Percentiles rank a stretch among this genome's conserved stretches.
Evolutionary conservation across 345 rosid genomes (phyloP).

Genomic region (Brassica napus): DNA sequence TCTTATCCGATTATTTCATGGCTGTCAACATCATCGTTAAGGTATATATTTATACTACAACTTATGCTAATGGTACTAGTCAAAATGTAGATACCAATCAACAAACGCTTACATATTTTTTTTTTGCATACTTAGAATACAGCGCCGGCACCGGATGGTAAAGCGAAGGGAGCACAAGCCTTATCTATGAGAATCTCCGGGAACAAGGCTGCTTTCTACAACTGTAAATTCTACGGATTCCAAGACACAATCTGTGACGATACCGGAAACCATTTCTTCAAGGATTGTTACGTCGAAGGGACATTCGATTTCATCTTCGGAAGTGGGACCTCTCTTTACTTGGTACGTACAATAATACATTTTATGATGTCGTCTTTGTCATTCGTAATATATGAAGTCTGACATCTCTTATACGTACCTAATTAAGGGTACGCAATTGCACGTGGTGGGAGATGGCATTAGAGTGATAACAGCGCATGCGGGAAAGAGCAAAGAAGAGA

Average conservation of each 20-base stretch:
- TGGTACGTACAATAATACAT: constrained; percentile 40
- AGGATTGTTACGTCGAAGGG: constrained; percentile 72
- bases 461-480: constrained; percentile 71
- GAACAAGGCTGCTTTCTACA: constrained; percentile 59
- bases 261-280: constrained; percentile 70
- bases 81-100: background rate
- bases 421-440: constrained; percentile 37
- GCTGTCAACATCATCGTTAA: constrained; percentile 36
- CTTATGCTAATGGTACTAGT: background rate
- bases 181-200: constrained; percentile 57
- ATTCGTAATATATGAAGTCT: background rate
- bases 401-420: background rate
- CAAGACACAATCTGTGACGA: constrained; percentile 79
- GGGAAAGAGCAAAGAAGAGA: constrained; percentile 41
- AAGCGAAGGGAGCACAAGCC: constrained; percentile 52
- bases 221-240: constrained; percentile 59
- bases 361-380: background rate
- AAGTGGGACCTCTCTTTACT: constrained; percentile 60
- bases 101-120: background rate
- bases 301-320: constrained; percentile 85
- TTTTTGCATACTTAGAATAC: constrained; percentile 45
- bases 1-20: constrained; percentile 41
- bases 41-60: constrained; percentile 13
- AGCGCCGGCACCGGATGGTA: constrained; percentile 56
- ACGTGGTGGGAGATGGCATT: constrained; percentile 42